Evolutionary conservation across 768 basidiomycete genomes (phyloP).

Genomic region (Mycena vulgaris): DNA sequence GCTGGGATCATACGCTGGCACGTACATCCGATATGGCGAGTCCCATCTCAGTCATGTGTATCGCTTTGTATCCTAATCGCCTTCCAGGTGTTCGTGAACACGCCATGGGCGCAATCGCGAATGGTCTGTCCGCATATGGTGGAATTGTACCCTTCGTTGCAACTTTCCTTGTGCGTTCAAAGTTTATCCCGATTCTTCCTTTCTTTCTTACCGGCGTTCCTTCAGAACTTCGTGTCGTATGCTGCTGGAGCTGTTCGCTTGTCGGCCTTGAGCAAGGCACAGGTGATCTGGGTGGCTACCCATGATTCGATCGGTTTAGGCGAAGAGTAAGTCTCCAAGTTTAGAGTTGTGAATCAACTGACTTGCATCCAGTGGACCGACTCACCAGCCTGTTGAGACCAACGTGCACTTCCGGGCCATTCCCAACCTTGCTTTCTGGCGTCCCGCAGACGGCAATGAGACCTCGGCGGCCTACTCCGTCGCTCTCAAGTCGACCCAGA

Average conservation of each 20-base stretch:
- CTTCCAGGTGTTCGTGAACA: constrained; percentile 87
- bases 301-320: constrained; percentile 95
- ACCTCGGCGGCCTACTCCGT: constrained; percentile 93
- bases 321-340: constrained; percentile 69
- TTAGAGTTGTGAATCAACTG: constrained; percentile 2
- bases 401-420: constrained; percentile 88
- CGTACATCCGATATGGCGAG: constrained; percentile 92
- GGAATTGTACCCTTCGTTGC: constrained; percentile 92
- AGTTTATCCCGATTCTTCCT: neutral
- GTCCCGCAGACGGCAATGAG: constrained; percentile 96
- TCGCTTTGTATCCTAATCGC: neutral
- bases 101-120: constrained; percentile 96
- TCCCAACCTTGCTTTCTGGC: constrained; percentile 94
- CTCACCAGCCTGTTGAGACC: constrained; percentile 96
- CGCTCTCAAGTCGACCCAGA: constrained; percentile 80
- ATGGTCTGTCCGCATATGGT: constrained; percentile 92
- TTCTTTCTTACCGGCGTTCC: constrained; percentile 31
- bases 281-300: constrained; percentile 96
- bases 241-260: constrained; percentile 94
- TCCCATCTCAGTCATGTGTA: neutral
- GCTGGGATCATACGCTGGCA: constrained; percentile 87
- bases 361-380: constrained; percentile 71
- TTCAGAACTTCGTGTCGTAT: constrained; percentile 93
- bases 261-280: constrained; percentile 90
- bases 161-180: constrained; percentile 87